These are phyloP conservation scores for Phytophthora pini DNA, from an alignment of 352 stramenopile species.

Conservation along the genomic window DNA sequence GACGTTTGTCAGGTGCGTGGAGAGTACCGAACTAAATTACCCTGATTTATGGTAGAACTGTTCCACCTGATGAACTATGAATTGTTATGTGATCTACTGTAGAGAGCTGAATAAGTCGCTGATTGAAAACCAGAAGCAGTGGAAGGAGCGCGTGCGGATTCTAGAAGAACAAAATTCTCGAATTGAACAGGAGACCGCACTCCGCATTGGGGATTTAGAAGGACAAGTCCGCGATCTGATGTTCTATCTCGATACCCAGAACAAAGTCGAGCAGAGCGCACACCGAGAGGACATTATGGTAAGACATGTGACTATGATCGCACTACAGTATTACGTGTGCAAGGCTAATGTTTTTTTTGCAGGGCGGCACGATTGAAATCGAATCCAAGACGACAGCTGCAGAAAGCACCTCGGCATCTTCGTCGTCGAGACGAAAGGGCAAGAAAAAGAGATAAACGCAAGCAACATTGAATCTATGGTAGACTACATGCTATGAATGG, in stretches of 20 bases:
- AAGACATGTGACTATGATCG: not conserved
- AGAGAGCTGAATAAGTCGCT: constrained; percentile 89
- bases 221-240: constrained; percentile 89
- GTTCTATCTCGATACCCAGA: constrained; percentile 92
- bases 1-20: constrained; percentile 71
- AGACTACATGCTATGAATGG: not conserved
- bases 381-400: constrained; percentile 44
- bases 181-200: constrained; percentile 62
- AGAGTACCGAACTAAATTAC: not conserved
- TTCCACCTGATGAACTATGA: constrained; percentile 1
- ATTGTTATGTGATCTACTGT: constrained; percentile 6
- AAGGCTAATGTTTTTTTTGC: constrained; percentile 5
- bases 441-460: constrained; percentile 31
- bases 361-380: constrained; percentile 81
- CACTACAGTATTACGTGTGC: not conserved
- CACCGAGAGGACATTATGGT: constrained; percentile 87
- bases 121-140: constrained; percentile 90
- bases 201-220: constrained; percentile 79
- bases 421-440: constrained; percentile 30
- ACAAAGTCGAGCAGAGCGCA: constrained; percentile 80
- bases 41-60: not conserved
- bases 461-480: not conserved
- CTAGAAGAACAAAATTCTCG: constrained; percentile 75
- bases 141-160: constrained; percentile 78
- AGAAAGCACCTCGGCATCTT: constrained; percentile 20